phyloP scores from a whole-genome alignment of 1,284 basidiomycete genomes.

The Takashimella tepidaria region DNA sequence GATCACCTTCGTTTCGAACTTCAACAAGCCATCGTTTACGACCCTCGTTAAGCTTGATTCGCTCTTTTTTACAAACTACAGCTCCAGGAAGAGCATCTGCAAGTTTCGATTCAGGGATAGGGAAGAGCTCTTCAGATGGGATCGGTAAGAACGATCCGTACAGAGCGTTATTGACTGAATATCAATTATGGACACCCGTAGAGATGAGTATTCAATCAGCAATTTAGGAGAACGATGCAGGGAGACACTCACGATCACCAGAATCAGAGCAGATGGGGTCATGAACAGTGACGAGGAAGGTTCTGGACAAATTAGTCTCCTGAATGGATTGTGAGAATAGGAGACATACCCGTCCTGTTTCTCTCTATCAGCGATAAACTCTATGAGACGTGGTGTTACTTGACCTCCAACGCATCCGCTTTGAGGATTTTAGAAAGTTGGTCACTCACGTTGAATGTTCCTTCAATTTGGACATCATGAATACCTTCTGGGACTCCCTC shows the following conservation, averaged over 20 bases:
- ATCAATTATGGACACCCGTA: too few species aligned
- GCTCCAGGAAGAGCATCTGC: constrained; percentile 67
- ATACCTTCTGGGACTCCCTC: constrained; percentile 48
- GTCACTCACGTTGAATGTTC: constrained; percentile 82
- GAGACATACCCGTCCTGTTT: constrained; percentile 27
- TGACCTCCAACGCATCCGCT: too few species aligned
- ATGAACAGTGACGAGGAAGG: constrained; percentile 91
- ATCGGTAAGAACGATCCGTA: constrained; percentile 89
- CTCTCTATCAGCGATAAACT: too few species aligned
- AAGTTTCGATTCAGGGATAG: constrained; percentile 52
- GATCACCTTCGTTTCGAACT: constrained; percentile 89
- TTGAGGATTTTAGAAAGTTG: too few species aligned
- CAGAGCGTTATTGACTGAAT: constrained; percentile 63
- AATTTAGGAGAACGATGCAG: neutral
- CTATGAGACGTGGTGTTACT: too few species aligned
- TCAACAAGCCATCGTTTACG: constrained; percentile 64
- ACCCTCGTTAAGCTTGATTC: constrained; percentile 70
- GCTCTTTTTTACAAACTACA: constrained; percentile 61
- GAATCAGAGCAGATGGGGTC: constrained; percentile 81
- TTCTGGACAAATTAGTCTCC: constrained; percentile 51
- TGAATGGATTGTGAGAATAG: constrained; percentile 6
- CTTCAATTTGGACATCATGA: constrained; percentile 86
- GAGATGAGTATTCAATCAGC: neutral
- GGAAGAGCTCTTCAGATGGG: constrained; percentile 64
- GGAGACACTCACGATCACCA: constrained; percentile 56